Evolutionary conservation across 768 basidiomycete genomes (phyloP).

Genomic region (Mycena kentingensis): DNA sequence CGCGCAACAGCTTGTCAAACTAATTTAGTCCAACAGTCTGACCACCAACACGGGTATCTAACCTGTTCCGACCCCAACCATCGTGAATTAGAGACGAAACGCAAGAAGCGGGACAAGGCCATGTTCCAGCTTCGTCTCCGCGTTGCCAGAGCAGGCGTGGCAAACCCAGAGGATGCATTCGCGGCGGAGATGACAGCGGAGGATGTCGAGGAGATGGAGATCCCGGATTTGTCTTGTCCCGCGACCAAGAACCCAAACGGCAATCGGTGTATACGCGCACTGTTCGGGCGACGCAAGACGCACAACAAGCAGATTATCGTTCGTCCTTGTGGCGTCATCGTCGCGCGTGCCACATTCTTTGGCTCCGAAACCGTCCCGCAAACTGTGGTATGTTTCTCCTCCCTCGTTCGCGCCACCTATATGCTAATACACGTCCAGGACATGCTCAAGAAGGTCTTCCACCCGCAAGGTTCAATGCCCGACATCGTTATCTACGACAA

Average conservation of each 20-base stretch:
- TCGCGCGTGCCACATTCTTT: slow-evolving; percentile 24
- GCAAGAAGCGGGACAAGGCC: slow-evolving; percentile 26
- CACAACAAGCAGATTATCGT: slow-evolving; percentile 32
- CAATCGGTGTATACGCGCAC: slow-evolving; percentile 6
- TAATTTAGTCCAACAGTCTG: no score
- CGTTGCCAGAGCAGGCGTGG: neutral
- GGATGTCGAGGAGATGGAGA: slow-evolving; percentile 8
- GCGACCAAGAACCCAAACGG: slow-evolving; percentile 8
- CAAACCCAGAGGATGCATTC: slow-evolving; percentile 1
- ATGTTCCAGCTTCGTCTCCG: slow-evolving; percentile 25
- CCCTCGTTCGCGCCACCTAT: no score
- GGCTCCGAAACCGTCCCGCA: slow-evolving; percentile 23
- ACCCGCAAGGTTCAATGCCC: slow-evolving; percentile 16
- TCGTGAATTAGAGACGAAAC: slow-evolving; percentile 23
- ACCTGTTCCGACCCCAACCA: slow-evolving; percentile 28
- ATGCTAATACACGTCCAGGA: no score
- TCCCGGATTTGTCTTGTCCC: slow-evolving; percentile 1
- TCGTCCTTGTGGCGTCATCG: slow-evolving; percentile 26
- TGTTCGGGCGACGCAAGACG: slow-evolving; percentile 22
- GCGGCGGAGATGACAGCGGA: slow-evolving; percentile 7
- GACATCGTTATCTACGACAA: slow-evolving; percentile 31
- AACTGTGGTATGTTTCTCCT: no score
- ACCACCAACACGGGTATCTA: slow-evolving; percentile 16
- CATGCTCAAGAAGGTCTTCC: slow-evolving; percentile 9
- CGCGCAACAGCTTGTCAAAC: no score